A percentile compares a stretch with the other conserved stretches of the same genome.
Conservation (phyloP, 495 filamentous ascomycete species). For the Neurospora intermedia region DNA sequence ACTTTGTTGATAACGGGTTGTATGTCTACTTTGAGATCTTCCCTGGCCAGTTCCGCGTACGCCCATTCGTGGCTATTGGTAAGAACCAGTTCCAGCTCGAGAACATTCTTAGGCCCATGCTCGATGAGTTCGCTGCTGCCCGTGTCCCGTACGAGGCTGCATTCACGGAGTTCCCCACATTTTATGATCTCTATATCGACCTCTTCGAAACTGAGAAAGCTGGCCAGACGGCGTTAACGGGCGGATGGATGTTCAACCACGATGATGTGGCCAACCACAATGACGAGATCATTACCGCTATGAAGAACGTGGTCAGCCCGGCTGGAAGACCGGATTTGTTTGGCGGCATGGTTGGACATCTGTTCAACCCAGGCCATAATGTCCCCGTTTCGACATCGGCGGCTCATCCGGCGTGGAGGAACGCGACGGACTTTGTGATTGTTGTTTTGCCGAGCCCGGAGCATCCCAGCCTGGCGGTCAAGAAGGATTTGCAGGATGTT, state of each 20-base stretch:
- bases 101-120: slow-evolving; percentile 24
- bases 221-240: slow-evolving; percentile 17
- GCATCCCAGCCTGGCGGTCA: slow-evolving; percentile 4
- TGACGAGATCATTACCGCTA: slow-evolving; percentile 24
- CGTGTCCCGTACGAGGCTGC: slow-evolving; percentile 13
- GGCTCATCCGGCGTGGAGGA: slow-evolving; percentile 43
- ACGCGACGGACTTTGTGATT: slow-evolving; percentile 19
- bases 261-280: slow-evolving; percentile 25
- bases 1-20: slow-evolving; percentile 33
- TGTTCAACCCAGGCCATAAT: slow-evolving; percentile 31
- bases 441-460: slow-evolving; percentile 6
- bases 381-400: slow-evolving; percentile 25
- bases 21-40: slow-evolving; percentile 31
- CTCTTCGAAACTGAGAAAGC: slow-evolving; percentile 24
- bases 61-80: slow-evolving; percentile 27
- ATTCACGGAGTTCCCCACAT: slow-evolving; percentile 24
- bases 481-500: slow-evolving; percentile 15
- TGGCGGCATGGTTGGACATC: slow-evolving; percentile 24
- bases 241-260: slow-evolving; percentile 30
- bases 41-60: slow-evolving; percentile 12
- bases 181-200: slow-evolving; percentile 28
- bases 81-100: slow-evolving; percentile 21
- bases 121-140: slow-evolving; percentile 21
- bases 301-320: slow-evolving; percentile 16
- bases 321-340: slow-evolving; percentile 8